Base-by-base conservation (phyloP, 768 basidiomycete genomes). In the Naganishia vishniacii region DNA sequence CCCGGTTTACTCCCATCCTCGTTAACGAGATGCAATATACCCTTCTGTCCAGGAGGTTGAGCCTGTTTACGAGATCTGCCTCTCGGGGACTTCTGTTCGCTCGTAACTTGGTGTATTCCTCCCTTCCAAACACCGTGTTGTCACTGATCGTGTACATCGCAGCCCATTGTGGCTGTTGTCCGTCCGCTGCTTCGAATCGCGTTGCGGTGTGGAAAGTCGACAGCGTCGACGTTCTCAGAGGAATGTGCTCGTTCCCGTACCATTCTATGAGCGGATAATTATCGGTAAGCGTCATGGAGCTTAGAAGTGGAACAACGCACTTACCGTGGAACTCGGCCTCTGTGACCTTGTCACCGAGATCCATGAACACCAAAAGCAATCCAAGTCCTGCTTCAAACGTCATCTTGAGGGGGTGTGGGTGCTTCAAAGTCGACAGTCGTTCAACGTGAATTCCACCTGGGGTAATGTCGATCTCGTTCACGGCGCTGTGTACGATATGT, bases 171-270 rank as follows among this genome's bases (percentile, higher is more conserved):
- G 65, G 65, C 31, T 64, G 51, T n/a, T 56, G 20, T 29, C 42
- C 41, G 26, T 59, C 51, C 13, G 49, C 48, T n/a, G 60, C 59
- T 37, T 32, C 37, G 45, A 53, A 67, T 12, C 65, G 49, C 1
- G 65, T 61, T 3, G 65, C 65, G 2, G 65, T 62, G 28, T 6
- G 26, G 28, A 67, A 67, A 12, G 40, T 41, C n/a, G 26, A n/a
- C 32, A 67, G 61, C 28, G 65, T 62, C 25, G 65, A 62, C 1
- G 61, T 62, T 23, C 65, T 28, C 23, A 67, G 46, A 2, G 65
- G 65, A 48, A 67, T 63, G 31, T 67, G 65, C 40, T 67, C 65
- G 23, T 67, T 37, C 25, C 62, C 65, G 45, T 67, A 67, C 65
- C 65, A 67, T 26, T 67, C 64, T 65, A n/a, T n/a, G 28, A 26